Conservation (phyloP, 805 yeast genomes). For the Candida anglica region DNA sequence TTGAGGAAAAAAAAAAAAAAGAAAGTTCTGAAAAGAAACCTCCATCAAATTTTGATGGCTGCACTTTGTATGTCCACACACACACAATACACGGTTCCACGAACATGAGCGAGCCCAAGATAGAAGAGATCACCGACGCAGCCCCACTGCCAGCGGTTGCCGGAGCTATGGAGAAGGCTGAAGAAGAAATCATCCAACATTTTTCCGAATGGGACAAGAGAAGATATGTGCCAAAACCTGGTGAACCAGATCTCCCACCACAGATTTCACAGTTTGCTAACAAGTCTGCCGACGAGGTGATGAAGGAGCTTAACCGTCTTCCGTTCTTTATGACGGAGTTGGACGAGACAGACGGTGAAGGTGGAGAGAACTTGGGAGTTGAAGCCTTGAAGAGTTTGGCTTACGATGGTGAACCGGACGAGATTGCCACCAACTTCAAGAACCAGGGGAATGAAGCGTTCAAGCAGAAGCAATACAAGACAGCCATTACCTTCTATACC, state of each 20-base stretch:
- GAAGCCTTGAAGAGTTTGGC: slow-evolving; percentile 92
- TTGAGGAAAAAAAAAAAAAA: too few species aligned
- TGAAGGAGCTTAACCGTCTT: slow-evolving; percentile 71
- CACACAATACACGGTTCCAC: too few species aligned
- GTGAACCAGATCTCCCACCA: slow-evolving; percentile 78
- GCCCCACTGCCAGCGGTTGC: too few species aligned
- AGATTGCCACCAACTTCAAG: slow-evolving; percentile 83
- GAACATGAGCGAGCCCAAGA: too few species aligned
- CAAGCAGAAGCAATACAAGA: slow-evolving; percentile 63
- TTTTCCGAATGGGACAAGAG: slow-evolving; percentile 39
- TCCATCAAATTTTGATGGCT: too few species aligned
- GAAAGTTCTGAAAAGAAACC: too few species aligned
- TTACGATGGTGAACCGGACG: slow-evolving; percentile 94
- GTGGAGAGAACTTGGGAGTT: slow-evolving; percentile 67
- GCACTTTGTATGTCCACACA: too few species aligned
- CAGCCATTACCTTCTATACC: slow-evolving; percentile 75
- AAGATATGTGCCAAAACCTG: slow-evolving; percentile 41
- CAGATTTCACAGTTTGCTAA: slow-evolving; percentile 63
- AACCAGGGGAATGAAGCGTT: slow-evolving; percentile 90
- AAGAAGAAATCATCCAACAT: slow-evolving; percentile 4
- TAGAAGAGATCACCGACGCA: too few species aligned
- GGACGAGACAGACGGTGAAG: slow-evolving; percentile 72
- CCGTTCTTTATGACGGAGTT: slow-evolving; percentile 94
- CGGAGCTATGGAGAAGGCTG: too few species aligned
- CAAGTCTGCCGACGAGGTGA: slow-evolving; percentile 71